Conservation (phyloP, 2,329 filamentous ascomycete species). For the Colletotrichum sublineola region DNA sequence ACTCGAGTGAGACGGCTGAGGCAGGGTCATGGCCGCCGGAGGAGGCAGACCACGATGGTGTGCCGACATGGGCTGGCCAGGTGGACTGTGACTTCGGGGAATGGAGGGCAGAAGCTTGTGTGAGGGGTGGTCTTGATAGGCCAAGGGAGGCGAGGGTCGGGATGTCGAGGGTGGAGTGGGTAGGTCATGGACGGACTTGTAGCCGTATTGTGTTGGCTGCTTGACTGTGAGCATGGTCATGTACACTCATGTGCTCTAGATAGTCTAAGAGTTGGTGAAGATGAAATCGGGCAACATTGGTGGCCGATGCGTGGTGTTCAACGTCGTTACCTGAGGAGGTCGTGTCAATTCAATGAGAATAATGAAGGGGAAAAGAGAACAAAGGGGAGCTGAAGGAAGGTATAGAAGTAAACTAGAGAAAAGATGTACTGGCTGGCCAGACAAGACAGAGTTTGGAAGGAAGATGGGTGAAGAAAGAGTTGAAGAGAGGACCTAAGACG, state of each 20-base stretch:
- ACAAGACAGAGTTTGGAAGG: constrained; percentile 27
- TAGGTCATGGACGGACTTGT: constrained; percentile 72
- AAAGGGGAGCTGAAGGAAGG: constrained; percentile 43
- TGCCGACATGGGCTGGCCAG: constrained; percentile 73
- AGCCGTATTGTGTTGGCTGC: constrained; percentile 71
- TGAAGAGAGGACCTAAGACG: constrained; percentile 13
- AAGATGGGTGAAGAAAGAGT: constrained; percentile 23
- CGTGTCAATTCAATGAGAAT: constrained; percentile 23
- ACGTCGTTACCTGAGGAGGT: constrained; percentile 2
- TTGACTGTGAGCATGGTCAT: constrained; percentile 72
- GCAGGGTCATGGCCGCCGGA: constrained; percentile 74
- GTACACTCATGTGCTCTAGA: constrained; percentile 44
- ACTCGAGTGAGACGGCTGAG: constrained; percentile 55
- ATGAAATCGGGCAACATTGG: constrained; percentile 27
- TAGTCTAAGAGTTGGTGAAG: constrained; percentile 30
- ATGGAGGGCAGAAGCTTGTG: constrained; percentile 57
- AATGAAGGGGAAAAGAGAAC: constrained; percentile 22
- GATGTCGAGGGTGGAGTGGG: constrained; percentile 69
- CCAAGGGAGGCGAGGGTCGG: constrained; percentile 68
- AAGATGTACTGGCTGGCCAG: constrained; percentile 43
- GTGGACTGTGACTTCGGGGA: constrained; percentile 61
- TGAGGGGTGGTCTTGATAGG: constrained; percentile 59
- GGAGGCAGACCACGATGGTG: constrained; percentile 78
- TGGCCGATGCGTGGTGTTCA: constrained; percentile 22
- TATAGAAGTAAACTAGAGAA: constrained; percentile 44